Evolutionary conservation across 129 eudicot species (phyloP), one percentile per base, ranked within the genome.

Genomic region (Tagetes erecta): DNA sequence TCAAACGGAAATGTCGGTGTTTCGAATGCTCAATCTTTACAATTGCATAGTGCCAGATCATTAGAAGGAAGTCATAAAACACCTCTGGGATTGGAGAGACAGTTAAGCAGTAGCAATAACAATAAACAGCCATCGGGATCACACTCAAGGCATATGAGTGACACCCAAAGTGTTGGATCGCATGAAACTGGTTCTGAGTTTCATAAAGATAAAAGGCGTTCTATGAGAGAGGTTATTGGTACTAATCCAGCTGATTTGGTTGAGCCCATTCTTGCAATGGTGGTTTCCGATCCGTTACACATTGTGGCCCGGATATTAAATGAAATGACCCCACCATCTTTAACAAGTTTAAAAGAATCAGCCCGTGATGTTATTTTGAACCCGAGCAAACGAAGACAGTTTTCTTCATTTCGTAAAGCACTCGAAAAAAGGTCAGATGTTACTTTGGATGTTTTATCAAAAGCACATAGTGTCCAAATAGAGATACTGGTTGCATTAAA

Each of bases 201-300:
- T 74, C 70, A 67, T 74, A 84, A 76, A 80, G 92, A 95, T 6
- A 87, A 80, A 74, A 88, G 76, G 73, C 85, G 72, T 14, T 60
- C 39, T 30, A 69, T 49, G 66, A 76, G 79, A 71, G 91, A 88
- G 49, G 87, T 75, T 50, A 77, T 79, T 69, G 84, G 71, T 71
- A 78, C 68, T 68, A 75, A 65, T 60, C 88, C 88, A 59, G 50
- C 83, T 1, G 99, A 95, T 44, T 64, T 82, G 64, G 76, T 84
- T 33, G 97, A 95, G 79, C 83, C 87, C 3, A 75, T 91, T 38
- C 84, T 95, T 20, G 69, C 76, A 7, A 87, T 85, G 92, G 68
- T 88, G 64, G 88, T 86, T 68, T 88, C 99, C 8, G 96, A 95
- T 37, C 96, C 97, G 14, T 45, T 95, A 33, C 91, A 85, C 64